phyloP scores from a whole-genome alignment of 352 stramenopile species.

The Pythium plurisporium region DNA sequence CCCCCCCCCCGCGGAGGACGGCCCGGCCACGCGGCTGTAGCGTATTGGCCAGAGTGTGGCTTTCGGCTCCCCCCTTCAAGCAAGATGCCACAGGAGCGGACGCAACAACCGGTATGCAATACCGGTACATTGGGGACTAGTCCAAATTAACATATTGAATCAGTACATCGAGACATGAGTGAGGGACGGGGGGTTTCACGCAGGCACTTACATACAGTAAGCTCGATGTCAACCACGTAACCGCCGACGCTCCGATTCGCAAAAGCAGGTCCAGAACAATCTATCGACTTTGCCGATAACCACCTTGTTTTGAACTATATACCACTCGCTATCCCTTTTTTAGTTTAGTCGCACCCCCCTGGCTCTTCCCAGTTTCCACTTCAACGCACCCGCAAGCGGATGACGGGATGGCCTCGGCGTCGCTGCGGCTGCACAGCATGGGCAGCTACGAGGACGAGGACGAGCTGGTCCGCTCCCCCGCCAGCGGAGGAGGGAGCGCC shows the following conservation, averaged over 20 bases:
- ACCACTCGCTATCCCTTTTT: too few species aligned
- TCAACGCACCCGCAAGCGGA: neutral
- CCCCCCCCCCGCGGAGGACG: too few species aligned
- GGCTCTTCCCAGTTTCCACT: neutral
- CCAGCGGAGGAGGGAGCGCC: neutral
- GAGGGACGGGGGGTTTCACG: too few species aligned
- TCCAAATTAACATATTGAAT: too few species aligned
- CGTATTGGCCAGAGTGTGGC: too few species aligned
- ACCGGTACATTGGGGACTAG: neutral
- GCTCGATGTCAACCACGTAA: too few species aligned
- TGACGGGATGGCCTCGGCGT: neutral
- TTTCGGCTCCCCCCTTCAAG: slow-evolving; percentile 2
- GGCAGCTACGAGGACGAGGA: slow-evolving; percentile 7
- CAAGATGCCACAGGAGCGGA: too few species aligned
- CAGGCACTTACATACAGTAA: too few species aligned
- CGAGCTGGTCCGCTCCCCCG: neutral
- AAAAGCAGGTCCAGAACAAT: too few species aligned
- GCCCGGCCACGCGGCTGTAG: too few species aligned
- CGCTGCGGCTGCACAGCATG: slow-evolving; percentile 6
- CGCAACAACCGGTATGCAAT: neutral
- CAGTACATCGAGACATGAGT: neutral
- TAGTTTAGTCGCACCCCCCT: neutral
- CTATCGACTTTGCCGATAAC: too few species aligned
- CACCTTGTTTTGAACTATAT: slow-evolving; percentile 3
- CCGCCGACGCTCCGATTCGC: too few species aligned